Evolutionary conservation across 2,329 filamentous ascomycete genomes (phyloP).

Genomic region (Rhynchosporium agropyri): DNA sequence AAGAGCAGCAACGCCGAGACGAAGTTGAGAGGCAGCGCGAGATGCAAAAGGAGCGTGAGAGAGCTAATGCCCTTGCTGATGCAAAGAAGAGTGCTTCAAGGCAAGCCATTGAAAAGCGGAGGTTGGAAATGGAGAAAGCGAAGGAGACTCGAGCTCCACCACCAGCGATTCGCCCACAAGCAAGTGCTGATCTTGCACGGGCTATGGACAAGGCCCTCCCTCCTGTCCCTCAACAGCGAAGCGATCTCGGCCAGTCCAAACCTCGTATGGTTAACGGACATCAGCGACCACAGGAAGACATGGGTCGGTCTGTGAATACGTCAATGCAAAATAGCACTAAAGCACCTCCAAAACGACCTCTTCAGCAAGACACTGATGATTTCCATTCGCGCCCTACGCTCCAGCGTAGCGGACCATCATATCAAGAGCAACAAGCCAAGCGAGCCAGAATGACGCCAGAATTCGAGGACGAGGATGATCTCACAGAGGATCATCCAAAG

Average conservation of each 20-base stretch:
- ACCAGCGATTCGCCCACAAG: slow-evolving; percentile 58
- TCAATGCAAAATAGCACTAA: slow-evolving; percentile 66
- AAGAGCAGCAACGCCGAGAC: slow-evolving; percentile 61
- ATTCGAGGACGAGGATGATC: slow-evolving; percentile 64
- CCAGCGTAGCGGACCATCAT: slow-evolving; percentile 61
- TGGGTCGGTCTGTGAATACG: slow-evolving; percentile 61
- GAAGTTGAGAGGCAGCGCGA: slow-evolving; percentile 56
- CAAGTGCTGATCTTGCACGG: slow-evolving; percentile 43
- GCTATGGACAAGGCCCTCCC: slow-evolving; percentile 40
- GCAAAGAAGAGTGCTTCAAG: slow-evolving; percentile 68
- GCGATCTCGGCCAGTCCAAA: slow-evolving; percentile 35
- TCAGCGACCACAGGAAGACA: slow-evolving; percentile 59
- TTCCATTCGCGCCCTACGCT: slow-evolving; percentile 47
- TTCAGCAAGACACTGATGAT: slow-evolving; percentile 66
- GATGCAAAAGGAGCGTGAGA: slow-evolving; percentile 47
- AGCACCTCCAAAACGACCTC: slow-evolving; percentile 72
- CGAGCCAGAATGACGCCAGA: slow-evolving; percentile 77
- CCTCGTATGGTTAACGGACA: slow-evolving; percentile 60
- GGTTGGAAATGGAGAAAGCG: slow-evolving; percentile 59
- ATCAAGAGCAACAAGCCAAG: slow-evolving; percentile 69
- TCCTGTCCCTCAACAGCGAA: slow-evolving; percentile 35
- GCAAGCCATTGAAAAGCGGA: slow-evolving; percentile 55
- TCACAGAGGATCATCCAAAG: slow-evolving; percentile 60
- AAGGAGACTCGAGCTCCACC: slow-evolving; percentile 67
- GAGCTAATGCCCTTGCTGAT: slow-evolving; percentile 52